phyloP scores from a whole-genome alignment of 768 basidiomycete genomes.

The Heimioporus sp. region DNA sequence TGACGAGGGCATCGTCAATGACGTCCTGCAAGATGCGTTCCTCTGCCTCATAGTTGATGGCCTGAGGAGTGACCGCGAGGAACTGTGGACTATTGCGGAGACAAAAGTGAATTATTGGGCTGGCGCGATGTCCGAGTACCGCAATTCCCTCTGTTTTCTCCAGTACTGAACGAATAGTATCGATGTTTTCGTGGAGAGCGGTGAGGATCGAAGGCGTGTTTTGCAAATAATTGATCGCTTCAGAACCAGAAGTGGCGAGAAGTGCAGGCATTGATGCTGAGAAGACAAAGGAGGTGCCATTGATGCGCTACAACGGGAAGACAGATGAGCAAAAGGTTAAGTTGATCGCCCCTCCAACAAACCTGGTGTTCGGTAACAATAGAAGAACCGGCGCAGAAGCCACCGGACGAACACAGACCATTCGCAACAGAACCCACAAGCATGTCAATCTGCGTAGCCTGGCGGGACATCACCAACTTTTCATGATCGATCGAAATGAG shows the following conservation, averaged over 20 bases:
- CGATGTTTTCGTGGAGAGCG: constrained; percentile 78
- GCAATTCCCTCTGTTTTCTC: constrained; percentile 79
- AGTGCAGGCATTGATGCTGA: constrained; percentile 93
- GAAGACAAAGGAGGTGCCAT: constrained; percentile 93
- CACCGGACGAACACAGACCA: constrained; percentile 80
- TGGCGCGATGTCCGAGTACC: constrained; percentile 82
- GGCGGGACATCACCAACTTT: neutral
- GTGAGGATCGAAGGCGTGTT: constrained; percentile 73
- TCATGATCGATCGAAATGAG: neutral
- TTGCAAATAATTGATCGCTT: constrained; percentile 78
- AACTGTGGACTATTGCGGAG: constrained; percentile 39
- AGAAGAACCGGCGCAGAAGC: constrained; percentile 90
- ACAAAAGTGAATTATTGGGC: constrained; percentile 85
- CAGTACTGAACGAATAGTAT: constrained; percentile 73
- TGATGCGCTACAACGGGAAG: constrained; percentile 70
- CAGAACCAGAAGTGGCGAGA: constrained; percentile 83
- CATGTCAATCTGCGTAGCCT: constrained; percentile 93
- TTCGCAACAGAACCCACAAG: constrained; percentile 88
- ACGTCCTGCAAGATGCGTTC: constrained; percentile 87
- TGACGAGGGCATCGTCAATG: constrained; percentile 79
- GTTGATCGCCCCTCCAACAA: constrained; percentile 1
- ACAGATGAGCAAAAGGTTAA: neutral
- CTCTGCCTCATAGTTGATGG: constrained; percentile 59
- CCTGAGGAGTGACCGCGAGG: constrained; percentile 20
- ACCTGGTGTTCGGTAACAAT: constrained; percentile 89